Percentiles rank a stretch among this genome's conserved stretches.
Evolutionary conservation across 352 stramenopile species (phyloP).

Genomic region (Plasmopara halstedii): DNA sequence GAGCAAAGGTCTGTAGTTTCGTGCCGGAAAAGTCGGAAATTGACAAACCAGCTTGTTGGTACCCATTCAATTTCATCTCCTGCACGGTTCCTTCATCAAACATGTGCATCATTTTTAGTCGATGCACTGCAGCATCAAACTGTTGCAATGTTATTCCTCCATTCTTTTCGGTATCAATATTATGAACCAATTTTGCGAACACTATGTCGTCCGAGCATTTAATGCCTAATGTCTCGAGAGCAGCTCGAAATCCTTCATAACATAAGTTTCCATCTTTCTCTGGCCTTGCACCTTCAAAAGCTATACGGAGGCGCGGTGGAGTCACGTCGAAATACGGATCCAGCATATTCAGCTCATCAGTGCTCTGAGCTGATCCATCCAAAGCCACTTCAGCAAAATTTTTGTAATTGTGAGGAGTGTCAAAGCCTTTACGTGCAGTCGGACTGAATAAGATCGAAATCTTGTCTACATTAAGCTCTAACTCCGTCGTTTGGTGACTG

Average conservation of each 20-base stretch:
- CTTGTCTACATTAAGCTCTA: slow-evolving; percentile 74
- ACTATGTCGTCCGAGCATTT: slow-evolving; percentile 57
- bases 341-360: slow-evolving; percentile 77
- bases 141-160: slow-evolving; percentile 52
- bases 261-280: slow-evolving; percentile 40
- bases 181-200: slow-evolving; percentile 67
- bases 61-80: slow-evolving; percentile 42
- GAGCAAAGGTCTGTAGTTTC: slow-evolving; percentile 55
- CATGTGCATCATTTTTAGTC: slow-evolving; percentile 81
- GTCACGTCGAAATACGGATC: slow-evolving; percentile 85
- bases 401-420: slow-evolving; percentile 28
- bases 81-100: slow-evolving; percentile 66
- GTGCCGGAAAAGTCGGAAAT: slow-evolving; percentile 77
- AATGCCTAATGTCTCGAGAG: slow-evolving; percentile 62
- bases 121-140: slow-evolving; percentile 78
- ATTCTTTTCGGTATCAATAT: slow-evolving; percentile 41
- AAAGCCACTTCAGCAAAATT: slow-evolving; percentile 35
- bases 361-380: slow-evolving; percentile 26
- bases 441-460: slow-evolving; percentile 77
- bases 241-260: slow-evolving; percentile 50
- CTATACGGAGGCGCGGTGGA: slow-evolving; percentile 51
- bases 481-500: slow-evolving; percentile 39
- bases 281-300: slow-evolving; percentile 57
- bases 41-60: slow-evolving; percentile 49
- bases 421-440: slow-evolving; percentile 24